These are phyloP conservation scores for Yarrowia osloensis DNA, from an alignment of 805 yeast genomes.

Conservation along the genomic window DNA sequence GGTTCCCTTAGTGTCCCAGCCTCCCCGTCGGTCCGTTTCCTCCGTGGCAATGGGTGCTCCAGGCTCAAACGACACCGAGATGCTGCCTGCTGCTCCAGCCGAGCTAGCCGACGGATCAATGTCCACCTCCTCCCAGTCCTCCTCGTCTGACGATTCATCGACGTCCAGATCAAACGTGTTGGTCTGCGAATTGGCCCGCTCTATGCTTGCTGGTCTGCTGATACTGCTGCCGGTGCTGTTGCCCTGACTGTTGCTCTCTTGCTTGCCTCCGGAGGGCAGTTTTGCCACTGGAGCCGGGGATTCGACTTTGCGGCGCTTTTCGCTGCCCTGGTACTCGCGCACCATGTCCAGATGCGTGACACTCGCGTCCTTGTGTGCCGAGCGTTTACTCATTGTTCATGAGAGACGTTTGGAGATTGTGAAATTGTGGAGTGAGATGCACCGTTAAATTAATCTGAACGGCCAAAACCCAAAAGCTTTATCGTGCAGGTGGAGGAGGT, in stretches of 20 bases:
- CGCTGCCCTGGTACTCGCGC: slow-evolving; percentile 4
- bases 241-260: not conserved
- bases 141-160: slow-evolving; percentile 9
- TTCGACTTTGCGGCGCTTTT: not conserved
- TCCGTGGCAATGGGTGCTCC: not conserved
- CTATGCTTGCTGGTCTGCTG: not conserved
- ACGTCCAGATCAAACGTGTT: not conserved
- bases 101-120: not conserved
- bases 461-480: not conserved
- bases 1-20: slow-evolving; percentile 12
- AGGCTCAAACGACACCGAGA: not conserved
- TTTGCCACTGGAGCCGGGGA: not conserved
- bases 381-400: not conserved
- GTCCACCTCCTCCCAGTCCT: slow-evolving; percentile 28
- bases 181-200: not conserved
- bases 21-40: not conserved
- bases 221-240: not conserved
- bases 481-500: not conserved
- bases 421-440: not conserved
- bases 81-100: not conserved
- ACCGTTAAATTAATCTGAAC: not conserved
- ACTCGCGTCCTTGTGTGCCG: not conserved
- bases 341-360: slow-evolving; percentile 5
- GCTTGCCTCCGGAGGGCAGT: not conserved
- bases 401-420: no score